These are phyloP conservation scores for Laburnicola sp. DNA, from an alignment of 2,329 filamentous ascomycete species.

Conservation along the genomic window DNA sequence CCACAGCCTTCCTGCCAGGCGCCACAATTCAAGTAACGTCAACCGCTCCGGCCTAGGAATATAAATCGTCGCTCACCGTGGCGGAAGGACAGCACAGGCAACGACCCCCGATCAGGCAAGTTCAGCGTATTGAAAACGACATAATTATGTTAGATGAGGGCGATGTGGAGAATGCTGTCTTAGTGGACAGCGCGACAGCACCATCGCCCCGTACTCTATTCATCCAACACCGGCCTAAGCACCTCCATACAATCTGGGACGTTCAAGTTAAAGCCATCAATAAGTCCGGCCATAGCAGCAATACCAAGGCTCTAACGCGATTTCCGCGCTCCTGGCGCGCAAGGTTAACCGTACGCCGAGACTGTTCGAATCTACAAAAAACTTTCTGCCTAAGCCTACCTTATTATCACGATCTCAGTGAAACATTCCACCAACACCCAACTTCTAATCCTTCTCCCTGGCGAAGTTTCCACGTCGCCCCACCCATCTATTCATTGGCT, in stretches of 20 bases:
- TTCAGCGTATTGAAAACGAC: conserved; percentile 9
- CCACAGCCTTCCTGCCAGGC: neutral
- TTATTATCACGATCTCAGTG: conserved; percentile 8
- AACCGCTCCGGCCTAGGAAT: conserved; percentile 10
- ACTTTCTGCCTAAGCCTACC: neutral
- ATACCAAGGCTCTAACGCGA: conserved; percentile 7
- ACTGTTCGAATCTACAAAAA: neutral
- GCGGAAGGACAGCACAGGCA: conserved; percentile 8
- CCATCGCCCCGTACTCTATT: conserved; percentile 5
- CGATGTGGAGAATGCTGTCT: conserved; percentile 12
- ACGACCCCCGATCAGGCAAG: conserved; percentile 7
- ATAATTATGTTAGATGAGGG: conserved; percentile 4
- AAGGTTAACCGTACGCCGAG: neutral
- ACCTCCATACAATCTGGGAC: neutral
- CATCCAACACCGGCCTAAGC: conserved; percentile 6
- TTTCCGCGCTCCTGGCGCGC: neutral
- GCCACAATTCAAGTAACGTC: conserved; percentile 6
- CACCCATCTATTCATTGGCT: conserved; percentile 1
- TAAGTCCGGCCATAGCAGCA: conserved; percentile 7
- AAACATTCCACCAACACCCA: neutral
- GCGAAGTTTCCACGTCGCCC: neutral
- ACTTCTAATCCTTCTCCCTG: conserved; percentile 1
- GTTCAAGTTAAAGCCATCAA: conserved; percentile 7
- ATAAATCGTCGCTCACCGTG: conserved; percentile 11
- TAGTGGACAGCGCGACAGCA: conserved; percentile 2